Conservation (phyloP, 139 green algal genomes). For the Chlorella sp. region DNA sequence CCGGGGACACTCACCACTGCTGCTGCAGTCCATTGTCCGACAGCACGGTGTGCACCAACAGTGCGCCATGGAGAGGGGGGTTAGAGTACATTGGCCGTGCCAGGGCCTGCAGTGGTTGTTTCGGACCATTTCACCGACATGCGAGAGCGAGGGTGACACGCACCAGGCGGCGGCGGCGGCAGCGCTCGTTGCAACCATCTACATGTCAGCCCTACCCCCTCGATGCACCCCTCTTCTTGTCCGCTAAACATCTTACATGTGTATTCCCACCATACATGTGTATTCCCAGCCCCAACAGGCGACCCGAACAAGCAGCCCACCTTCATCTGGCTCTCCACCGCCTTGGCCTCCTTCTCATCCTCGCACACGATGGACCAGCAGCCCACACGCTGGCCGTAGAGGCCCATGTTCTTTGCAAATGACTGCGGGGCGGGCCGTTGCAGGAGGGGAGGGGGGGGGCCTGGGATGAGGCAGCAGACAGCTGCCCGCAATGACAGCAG, state of each 20-base stretch:
- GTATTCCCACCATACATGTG: too few species aligned
- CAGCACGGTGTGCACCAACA: constrained; percentile 80
- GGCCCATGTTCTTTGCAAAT: constrained; percentile 90
- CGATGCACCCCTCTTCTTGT: too few species aligned
- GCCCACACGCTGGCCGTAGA: constrained; percentile 81
- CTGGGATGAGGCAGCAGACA: too few species aligned
- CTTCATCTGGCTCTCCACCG: constrained; percentile 42
- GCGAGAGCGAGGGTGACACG: too few species aligned
- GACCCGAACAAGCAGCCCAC: neutral
- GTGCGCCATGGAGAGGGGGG: constrained; percentile 81
- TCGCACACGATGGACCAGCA: constrained; percentile 50
- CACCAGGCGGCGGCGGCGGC: too few species aligned
- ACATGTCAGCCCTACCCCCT: too few species aligned
- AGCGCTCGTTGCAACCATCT: too few species aligned
- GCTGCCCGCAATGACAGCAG: too few species aligned
- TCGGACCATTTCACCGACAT: too few species aligned
- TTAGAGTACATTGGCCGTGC: constrained; percentile 82
- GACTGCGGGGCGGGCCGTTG: constrained; percentile 40
- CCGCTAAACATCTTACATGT: too few species aligned
- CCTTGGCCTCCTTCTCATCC: neutral
- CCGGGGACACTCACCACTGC: constrained; percentile 69
- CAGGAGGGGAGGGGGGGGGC: neutral
- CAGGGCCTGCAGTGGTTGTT: constrained; percentile 41
- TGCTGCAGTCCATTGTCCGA: constrained; percentile 72
- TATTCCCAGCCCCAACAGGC: too few species aligned